Percentiles rank a stretch among this genome's conserved stretches.
Evolutionary conservation across 371 early-diverging fungal genomes (phyloP).

Genomic region (Mortierella polycephala): DNA sequence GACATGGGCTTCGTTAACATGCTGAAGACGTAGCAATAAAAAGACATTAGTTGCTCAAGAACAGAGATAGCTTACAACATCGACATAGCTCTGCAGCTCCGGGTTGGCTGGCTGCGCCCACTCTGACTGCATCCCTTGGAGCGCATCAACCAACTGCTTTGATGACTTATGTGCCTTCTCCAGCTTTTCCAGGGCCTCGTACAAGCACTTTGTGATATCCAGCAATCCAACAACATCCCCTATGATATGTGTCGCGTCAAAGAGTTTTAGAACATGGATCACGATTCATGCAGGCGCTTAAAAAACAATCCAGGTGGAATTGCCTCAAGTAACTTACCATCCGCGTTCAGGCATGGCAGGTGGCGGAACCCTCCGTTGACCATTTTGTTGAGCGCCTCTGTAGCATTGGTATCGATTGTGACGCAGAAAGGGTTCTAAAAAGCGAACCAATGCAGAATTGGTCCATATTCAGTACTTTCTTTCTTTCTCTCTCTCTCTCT

Average conservation of each 20-base stretch:
- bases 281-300: background rate
- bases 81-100: slow-evolving; percentile 49
- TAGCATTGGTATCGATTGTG: slow-evolving; percentile 65
- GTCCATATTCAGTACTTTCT: background rate
- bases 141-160: slow-evolving; percentile 81
- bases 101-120: slow-evolving; percentile 61
- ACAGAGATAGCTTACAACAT: slow-evolving; percentile 22
- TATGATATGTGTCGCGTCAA: slow-evolving; percentile 1
- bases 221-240: slow-evolving; percentile 91
- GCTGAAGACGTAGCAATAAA: background rate
- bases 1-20: too few species aligned
- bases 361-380: slow-evolving; percentile 84
- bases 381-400: slow-evolving; percentile 87
- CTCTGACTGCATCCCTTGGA: slow-evolving; percentile 90
- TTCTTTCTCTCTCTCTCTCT: background rate
- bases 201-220: slow-evolving; percentile 95
- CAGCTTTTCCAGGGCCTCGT: slow-evolving; percentile 91
- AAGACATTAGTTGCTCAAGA: background rate
- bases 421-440: slow-evolving; percentile 72
- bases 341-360: slow-evolving; percentile 56
- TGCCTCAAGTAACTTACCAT: slow-evolving; percentile 17
- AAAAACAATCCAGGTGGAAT: background rate
- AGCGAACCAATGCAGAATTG: background rate
- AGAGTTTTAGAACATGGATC: background rate
- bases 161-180: slow-evolving; percentile 90